Conservation (phyloP, 2,329 filamentous ascomycete species). For the Cladophialophora carrionii region DNA sequence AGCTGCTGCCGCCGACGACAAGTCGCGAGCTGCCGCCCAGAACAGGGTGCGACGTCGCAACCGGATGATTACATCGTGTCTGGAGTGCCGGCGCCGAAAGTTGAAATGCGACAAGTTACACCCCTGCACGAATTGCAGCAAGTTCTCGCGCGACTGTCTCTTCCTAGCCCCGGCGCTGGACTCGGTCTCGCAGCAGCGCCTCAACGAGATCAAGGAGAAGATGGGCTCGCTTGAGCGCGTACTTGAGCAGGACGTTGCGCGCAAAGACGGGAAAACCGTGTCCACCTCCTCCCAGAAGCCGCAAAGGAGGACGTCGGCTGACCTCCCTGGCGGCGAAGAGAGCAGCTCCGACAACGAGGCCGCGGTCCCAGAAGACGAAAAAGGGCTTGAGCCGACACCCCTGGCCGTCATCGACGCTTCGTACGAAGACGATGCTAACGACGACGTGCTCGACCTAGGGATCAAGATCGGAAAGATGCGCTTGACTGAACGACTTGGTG, state of each 20-base stretch:
- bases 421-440: conserved; percentile 67
- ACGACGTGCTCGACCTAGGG: conserved; percentile 72
- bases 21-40: conserved; percentile 22
- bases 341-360: conserved; percentile 58
- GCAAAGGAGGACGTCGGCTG: conserved; percentile 51
- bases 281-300: conserved; percentile 37
- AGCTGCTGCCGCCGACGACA: conserved; percentile 10
- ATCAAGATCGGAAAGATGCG: conserved; percentile 72
- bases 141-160: conserved; percentile 59
- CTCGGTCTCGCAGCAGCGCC: conserved; percentile 67
- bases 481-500: conserved; percentile 74
- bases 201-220: conserved; percentile 78
- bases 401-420: conserved; percentile 67
- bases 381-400: conserved; percentile 64
- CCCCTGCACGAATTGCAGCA: conserved; percentile 67
- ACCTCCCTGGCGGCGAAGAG: conserved; percentile 47
- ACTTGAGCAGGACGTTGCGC: conserved; percentile 68
- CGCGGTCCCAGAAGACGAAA: conserved; percentile 57
- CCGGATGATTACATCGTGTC: conserved; percentile 69
- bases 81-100: conserved; percentile 74
- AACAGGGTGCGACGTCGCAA: conserved; percentile 60
- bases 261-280: conserved; percentile 27
- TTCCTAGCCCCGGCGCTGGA: conserved; percentile 71
- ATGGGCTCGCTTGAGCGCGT: conserved; percentile 72
- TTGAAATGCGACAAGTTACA: conserved; percentile 75